Evolutionary conservation across 768 basidiomycete genomes (phyloP).

Genomic region (Suillus weaverae): DNA sequence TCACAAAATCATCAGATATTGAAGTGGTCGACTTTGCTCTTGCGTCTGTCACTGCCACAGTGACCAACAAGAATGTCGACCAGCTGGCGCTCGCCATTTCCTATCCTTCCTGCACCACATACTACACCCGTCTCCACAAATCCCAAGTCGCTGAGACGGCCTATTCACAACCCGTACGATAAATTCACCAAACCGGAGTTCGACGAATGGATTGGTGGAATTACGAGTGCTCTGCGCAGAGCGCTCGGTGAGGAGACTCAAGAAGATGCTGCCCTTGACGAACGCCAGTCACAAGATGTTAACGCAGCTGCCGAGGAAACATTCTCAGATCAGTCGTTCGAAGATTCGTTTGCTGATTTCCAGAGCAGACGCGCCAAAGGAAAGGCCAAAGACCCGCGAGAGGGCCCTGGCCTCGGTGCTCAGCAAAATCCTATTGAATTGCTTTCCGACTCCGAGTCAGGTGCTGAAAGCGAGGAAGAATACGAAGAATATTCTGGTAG

Average conservation of each 20-base stretch:
- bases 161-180: conserved; percentile 72
- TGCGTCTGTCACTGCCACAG: background rate
- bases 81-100: conserved; percentile 5
- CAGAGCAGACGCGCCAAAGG: conserved; percentile 54
- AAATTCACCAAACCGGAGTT: conserved; percentile 69
- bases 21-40: background rate
- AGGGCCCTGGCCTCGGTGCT: conserved; percentile 54
- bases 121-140: conserved; percentile 8
- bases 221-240: conserved; percentile 54
- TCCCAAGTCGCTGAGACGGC: conserved; percentile 37
- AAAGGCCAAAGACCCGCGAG: conserved; percentile 61
- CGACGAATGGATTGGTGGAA: conserved; percentile 67
- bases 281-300: conserved; percentile 20
- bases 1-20: background rate
- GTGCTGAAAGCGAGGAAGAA: conserved; percentile 23
- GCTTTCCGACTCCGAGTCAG: conserved; percentile 39
- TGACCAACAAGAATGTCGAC: conserved; percentile 5
- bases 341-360: conserved; percentile 59
- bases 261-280: conserved; percentile 12
- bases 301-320: conserved; percentile 15
- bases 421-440: conserved; percentile 47
- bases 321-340: conserved; percentile 31
- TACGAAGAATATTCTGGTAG: conserved; percentile 24
- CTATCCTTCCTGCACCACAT: conserved; percentile 7
- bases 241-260: conserved; percentile 52